Base-by-base conservation (phyloP, 2,329 filamentous ascomycete species). In the Hortaea werneckii region DNA sequence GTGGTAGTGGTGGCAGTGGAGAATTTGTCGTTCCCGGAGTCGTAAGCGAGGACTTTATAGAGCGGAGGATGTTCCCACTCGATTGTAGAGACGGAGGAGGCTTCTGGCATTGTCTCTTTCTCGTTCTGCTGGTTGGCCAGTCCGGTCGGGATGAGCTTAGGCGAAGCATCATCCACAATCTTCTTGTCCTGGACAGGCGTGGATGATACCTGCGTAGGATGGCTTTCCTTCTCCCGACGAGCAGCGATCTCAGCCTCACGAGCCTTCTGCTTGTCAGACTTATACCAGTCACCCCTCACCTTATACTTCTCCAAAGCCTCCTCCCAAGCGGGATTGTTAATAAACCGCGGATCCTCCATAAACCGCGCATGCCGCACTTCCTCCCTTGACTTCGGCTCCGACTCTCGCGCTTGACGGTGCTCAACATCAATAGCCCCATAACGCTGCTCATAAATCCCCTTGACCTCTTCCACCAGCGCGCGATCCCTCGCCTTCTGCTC, bases 31-130 rank as follows among this genome's bases (percentile, higher is more conserved):
- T 73, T 79, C 6, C 67, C 68, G 1, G 76, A 68, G 52, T 85
- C 79, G 54, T 81, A 85, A 1, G 78, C 81, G 5, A 87, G 69
- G 30, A 85, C 74, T 59, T 78, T 84, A 68, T 84, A 85, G 3
- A 75, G 38, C 9, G 62, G 54, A 28, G 63, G 63, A 30, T 62
- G 49, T 40, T 58, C 53, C 62, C 62, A 64, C 34, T 62, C 50
- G 40, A 58, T 53, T 61, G 61, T 64, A 26, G 51, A 44, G n/a
- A 53, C 37, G 12, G 29, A 12, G 28, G 27, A 38, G 39, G 13
- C 30, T 8, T 37, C 13, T 9, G n/a, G 5, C 34, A 4, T 20
- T 37, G 42, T 29, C 5, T 2, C 44, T 8, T 40, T n/a, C 11
- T 27, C 28, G 3, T n/a, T 29, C 7, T 29, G 12, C 37, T 32